Base-by-base conservation (phyloP, 768 basidiomycete species). In the Lactarius pseudohatsudake region DNA sequence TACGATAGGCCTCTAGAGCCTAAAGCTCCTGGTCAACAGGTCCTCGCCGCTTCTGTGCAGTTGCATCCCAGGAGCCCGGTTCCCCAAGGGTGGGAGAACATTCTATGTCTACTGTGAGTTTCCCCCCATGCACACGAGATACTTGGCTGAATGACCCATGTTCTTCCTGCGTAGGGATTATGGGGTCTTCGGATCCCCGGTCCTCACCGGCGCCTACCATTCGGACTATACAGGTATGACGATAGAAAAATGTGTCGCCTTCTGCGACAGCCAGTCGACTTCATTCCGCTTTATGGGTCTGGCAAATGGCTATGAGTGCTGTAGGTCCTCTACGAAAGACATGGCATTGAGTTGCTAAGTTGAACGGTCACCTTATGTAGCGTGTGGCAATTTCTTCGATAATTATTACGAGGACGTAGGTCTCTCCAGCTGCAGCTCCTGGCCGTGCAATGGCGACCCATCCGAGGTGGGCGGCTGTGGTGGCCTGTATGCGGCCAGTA, bases 241-340 rank as follows among this genome's bases (percentile, higher is more conserved):
- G 6, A 79, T 85, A 41, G 85, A 81, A 69, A 72, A 74, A 7
- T 84, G 83, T 69, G 72, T 81, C 66, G 72, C 26, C 57, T 83
- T 77, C 66, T 83, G 82, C 72, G 76, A 79, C 38, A 61, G 76
- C 28, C 75, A 79, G 61, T 69, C 74, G 8, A 8, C 20, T n/a
- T 38, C 57, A 34, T 89, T 79, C 73, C 75, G 86, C 65, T 90
- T 83, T 69, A 88, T 89, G 22, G 90, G 90, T 6, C 80, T 85
- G 18, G 89, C 91, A 76, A 90, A 81, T 67, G 82, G 79, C 28
- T 77, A 81, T 61, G 81, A 87, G 74, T 87, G 85, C 76, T 87
- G 86, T 86, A 74, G 6, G 34, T 41, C 45, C n/a, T 4, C 45
- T 57, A 4, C 7, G 6, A 10, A 40, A 30, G 26, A 38, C 5